phyloP scores from a whole-genome alignment of 2,329 filamentous ascomycete genomes.

The Neofusicoccum parvum region DNA sequence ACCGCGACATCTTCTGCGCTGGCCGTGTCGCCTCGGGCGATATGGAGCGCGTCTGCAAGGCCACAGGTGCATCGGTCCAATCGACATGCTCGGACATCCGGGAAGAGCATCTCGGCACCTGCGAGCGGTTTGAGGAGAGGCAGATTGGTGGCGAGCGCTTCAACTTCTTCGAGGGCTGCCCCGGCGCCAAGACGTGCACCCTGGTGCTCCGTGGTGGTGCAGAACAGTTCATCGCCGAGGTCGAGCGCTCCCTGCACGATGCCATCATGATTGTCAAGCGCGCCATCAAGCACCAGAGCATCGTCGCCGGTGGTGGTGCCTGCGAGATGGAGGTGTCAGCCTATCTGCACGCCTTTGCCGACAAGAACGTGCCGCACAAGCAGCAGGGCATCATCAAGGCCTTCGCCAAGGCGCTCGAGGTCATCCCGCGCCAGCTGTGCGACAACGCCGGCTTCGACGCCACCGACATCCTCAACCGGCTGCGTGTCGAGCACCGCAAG shows the following conservation, averaged over 20 bases:
- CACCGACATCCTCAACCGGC: conserved; percentile 93
- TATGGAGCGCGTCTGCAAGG: conserved; percentile 93
- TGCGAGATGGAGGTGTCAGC: conserved; percentile 96
- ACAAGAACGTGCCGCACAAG: conserved; percentile 90
- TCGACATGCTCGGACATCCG: conserved; percentile 18
- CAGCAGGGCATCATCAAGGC: conserved; percentile 97
- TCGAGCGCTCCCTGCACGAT: conserved; percentile 95
- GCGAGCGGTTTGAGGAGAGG: conserved; percentile 88
- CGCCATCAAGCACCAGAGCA: conserved; percentile 89
- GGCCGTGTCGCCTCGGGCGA: conserved; percentile 89
- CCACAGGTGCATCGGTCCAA: conserved; percentile 59
- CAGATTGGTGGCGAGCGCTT: conserved; percentile 97
- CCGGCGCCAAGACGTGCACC: conserved; percentile 94
- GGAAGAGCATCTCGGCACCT: conserved; percentile 88
- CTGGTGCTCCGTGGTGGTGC: conserved; percentile 92
- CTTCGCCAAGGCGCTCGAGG: conserved; percentile 94
- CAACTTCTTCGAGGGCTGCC: conserved; percentile 98
- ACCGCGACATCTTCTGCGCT: conserved; percentile 97
- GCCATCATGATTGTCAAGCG: conserved; percentile 99
- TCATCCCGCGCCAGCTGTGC: conserved; percentile 94
- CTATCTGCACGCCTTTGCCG: conserved; percentile 89
- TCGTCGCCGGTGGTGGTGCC: conserved; percentile 93
- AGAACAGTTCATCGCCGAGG: conserved; percentile 98
- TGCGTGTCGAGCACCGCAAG: conserved; percentile 94
- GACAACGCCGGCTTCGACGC: conserved; percentile 99